Evolutionary conservation across 169 alveolate genomes (phyloP), one percentile per base, ranked within the genome.

Genomic region (Plasmodium billcollinsi): DNA sequence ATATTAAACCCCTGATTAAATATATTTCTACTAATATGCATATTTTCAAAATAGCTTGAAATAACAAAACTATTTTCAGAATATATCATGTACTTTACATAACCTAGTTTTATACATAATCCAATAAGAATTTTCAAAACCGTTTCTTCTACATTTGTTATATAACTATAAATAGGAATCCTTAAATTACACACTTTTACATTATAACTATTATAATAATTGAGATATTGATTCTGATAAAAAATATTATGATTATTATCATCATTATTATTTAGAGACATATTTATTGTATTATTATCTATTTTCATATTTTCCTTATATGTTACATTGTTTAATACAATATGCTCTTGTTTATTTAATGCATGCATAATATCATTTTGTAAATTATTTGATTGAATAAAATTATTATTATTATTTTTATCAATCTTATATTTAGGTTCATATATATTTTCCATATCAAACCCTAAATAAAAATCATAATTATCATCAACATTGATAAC

Each of bases 391-490:
- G 83, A 72, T 21, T 47, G 9, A 62, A 49, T 47, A 50, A 72
- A 72, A 11, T 50, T 43, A 29, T 39, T 39, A 39, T 33, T 33
- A 33, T 33, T 6, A 33, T 39, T 39, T 5, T 39, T 39, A 39
- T 39, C 9, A 39, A 39, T 39, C 21, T 49, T 50, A 20, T 8
- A 33, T 47, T 50, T 21, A n/a, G 18, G 33, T 29, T 72, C 83
- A 72, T 59, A n/a, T 72, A 39, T 72, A 24, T 59, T 50, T 50
- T 72, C 83, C 52, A 72, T 72, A 15, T 72, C 83, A 49, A 72
- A 18, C 29, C 83, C 83, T 72, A 72, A 7, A 59, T 47, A 72
- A 56, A 12, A 56, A 12, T 15, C 11, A 15, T 39, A 50, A 33
- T 45, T 15, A 6, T 72, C 70, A 18, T 47, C 20, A 1, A 1